phyloP scores from a whole-genome alignment of 2,329 filamentous ascomycete species.

The Penicillium sp. region DNA sequence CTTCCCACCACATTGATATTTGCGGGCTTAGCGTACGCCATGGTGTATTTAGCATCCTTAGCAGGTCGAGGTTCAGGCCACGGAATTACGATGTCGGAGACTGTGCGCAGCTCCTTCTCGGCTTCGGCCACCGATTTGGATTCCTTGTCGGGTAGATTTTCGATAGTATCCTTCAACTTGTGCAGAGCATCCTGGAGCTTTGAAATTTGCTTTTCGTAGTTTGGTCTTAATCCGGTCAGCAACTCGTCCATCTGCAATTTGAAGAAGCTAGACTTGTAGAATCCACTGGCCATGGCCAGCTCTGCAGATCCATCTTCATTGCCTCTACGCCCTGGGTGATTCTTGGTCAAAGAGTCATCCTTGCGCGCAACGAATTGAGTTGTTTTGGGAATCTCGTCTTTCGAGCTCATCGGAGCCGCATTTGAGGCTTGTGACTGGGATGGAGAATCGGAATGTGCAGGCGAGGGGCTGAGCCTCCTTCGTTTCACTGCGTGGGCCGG shows the following conservation, averaged over 20 bases:
- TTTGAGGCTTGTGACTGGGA: constrained; percentile 12
- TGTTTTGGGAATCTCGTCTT: constrained; percentile 34
- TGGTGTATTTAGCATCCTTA: constrained; percentile 75
- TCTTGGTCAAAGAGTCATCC: constrained; percentile 21
- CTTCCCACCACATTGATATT: constrained; percentile 88
- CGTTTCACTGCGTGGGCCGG: constrained; percentile 42
- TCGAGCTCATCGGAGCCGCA: constrained; percentile 16
- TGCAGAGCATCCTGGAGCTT: constrained; percentile 56
- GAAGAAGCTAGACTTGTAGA: constrained; percentile 67
- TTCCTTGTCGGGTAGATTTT: constrained; percentile 54
- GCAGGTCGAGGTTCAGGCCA: constrained; percentile 79
- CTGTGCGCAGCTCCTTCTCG: constrained; percentile 64
- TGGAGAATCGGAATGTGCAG: constrained; percentile 10
- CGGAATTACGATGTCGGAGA: constrained; percentile 70
- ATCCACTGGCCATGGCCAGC: constrained; percentile 46
- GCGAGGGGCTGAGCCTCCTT: constrained; percentile 47
- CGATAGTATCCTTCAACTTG: constrained; percentile 57
- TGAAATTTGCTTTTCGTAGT: constrained; percentile 58
- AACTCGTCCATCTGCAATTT: constrained; percentile 68
- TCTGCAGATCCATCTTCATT: constrained; percentile 33
- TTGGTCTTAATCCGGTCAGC: constrained; percentile 56
- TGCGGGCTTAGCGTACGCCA: constrained; percentile 72
- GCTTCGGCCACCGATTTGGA: constrained; percentile 63
- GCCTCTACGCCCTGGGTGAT: constrained; percentile 14
- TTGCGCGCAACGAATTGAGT: constrained; percentile 11